Evolutionary conservation across 1,139 yeast species (phyloP).

Genomic region (Taiozyma sp.): DNA sequence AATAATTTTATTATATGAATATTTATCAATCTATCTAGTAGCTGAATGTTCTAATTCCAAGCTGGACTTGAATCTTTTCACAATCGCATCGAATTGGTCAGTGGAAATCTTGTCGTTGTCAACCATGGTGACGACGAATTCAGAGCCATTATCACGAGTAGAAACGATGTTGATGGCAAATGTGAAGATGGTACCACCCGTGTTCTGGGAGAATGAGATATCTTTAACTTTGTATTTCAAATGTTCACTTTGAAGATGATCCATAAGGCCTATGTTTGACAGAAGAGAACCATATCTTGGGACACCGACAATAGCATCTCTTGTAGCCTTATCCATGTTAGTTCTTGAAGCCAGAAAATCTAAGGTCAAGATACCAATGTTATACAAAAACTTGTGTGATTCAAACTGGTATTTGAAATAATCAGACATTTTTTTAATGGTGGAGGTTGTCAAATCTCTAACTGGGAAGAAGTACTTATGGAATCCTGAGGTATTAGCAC

Average conservation of each 20-base stretch:
- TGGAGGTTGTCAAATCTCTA: constrained; percentile 2
- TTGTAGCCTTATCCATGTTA: constrained; percentile 14
- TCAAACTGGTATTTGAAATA: constrained; percentile 6
- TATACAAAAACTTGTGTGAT: constrained; percentile 9
- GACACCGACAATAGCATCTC: constrained; percentile 5
- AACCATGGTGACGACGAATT: constrained; percentile 11
- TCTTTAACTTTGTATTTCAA: constrained; percentile 9
- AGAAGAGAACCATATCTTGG: constrained; percentile 11
- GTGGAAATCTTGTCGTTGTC: neutral
- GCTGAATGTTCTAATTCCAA: neutral
- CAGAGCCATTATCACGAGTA: constrained; percentile 12
- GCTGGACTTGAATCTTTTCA: neutral
- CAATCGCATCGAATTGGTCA: neutral
- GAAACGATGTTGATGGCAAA: constrained; percentile 9
- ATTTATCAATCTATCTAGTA: neutral
- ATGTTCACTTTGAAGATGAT: neutral
- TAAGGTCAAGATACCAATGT: constrained; percentile 14
- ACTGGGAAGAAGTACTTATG: constrained; percentile 10
- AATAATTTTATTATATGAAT: neutral
- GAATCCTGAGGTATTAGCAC: constrained; percentile 14
- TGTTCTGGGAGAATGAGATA: constrained; percentile 10
- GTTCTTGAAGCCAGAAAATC: constrained; percentile 1
- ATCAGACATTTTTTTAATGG: constrained; percentile 3
- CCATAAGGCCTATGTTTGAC: constrained; percentile 18
- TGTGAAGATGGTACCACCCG: constrained; percentile 7